phyloP scores from a whole-genome alignment of 208 protist genomes.

The Acanthamoeba royreba region DNA sequence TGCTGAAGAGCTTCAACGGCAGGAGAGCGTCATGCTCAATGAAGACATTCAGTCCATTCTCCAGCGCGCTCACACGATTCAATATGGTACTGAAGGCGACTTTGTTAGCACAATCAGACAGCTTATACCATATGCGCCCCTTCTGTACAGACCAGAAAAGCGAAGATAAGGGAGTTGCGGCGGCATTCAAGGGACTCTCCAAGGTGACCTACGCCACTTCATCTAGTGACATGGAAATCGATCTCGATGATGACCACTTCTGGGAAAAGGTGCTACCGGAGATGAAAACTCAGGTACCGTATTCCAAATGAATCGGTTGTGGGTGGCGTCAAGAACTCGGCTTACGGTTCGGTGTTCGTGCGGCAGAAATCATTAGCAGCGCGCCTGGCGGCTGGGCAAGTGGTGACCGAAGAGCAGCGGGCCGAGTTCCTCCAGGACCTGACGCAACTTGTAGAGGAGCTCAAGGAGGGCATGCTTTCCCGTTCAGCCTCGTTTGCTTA shows the following conservation, averaged over 20 bases:
- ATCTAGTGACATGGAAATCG: too few species aligned
- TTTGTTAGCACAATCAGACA: too few species aligned
- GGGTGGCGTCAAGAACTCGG: too few species aligned
- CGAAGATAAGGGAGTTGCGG: too few species aligned
- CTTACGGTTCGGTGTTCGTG: not conserved
- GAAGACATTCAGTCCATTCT: slow-evolving; percentile 25
- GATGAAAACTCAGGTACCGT: too few species aligned
- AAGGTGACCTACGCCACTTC: too few species aligned
- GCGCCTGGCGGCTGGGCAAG: not conserved
- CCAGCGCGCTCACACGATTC: not conserved
- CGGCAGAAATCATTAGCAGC: not conserved
- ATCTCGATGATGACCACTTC: too few species aligned
- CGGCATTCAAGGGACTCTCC: too few species aligned
- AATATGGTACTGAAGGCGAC: not conserved
- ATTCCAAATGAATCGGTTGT: too few species aligned
- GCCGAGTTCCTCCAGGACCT: not conserved
- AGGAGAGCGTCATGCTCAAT: slow-evolving; percentile 12
- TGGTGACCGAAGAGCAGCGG: not conserved
- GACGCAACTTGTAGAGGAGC: not conserved
- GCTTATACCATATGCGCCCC: too few species aligned
- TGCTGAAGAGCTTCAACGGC: not conserved
- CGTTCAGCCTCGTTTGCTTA: not conserved
- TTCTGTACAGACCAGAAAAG: too few species aligned
- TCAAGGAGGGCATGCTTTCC: not conserved
- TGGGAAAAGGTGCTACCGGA: too few species aligned